Percentiles rank a stretch among this genome's conserved stretches.
phyloP scores from a whole-genome alignment of 2,329 filamentous ascomycete genomes.

The Paecilomyces sp. region DNA sequence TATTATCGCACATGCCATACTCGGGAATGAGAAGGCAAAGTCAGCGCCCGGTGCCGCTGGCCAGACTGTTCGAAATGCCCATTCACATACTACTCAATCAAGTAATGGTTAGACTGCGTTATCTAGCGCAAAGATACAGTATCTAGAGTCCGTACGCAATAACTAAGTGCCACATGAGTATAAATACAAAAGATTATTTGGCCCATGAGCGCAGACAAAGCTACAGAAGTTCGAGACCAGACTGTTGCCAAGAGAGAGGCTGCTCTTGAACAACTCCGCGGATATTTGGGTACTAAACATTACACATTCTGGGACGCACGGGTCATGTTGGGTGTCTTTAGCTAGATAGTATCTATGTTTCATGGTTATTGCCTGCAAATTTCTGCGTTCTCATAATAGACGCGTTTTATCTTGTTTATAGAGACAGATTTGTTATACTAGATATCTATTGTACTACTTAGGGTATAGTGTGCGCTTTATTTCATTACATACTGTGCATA shows the following conservation, averaged over 20 bases:
- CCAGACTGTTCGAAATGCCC: too few relatives aligned
- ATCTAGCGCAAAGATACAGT: too few relatives aligned
- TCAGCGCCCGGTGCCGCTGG: too few relatives aligned
- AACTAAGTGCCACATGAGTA: too few relatives aligned
- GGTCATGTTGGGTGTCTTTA: neutral
- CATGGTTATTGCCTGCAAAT: neutral
- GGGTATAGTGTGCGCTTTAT: neutral
- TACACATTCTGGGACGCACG: neutral
- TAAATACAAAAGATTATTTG: neutral
- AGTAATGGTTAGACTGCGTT: too few relatives aligned
- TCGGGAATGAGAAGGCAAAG: too few relatives aligned
- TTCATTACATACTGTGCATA: slow-evolving; percentile 7
- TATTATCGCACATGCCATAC: too few relatives aligned
- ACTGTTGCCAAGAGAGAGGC: neutral
- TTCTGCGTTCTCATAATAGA: neutral
- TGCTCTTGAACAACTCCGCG: neutral
- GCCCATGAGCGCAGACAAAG: neutral
- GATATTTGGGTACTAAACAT: neutral
- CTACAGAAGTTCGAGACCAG: neutral
- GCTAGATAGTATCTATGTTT: neutral
- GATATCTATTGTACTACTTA: neutral
- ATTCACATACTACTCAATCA: too few relatives aligned
- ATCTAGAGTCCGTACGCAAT: too few relatives aligned
- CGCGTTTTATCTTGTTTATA: too few relatives aligned
- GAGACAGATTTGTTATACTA: too few relatives aligned